Conservation (phyloP, 2,329 filamentous ascomycete species). For the Xylariaceae sp. region DNA sequence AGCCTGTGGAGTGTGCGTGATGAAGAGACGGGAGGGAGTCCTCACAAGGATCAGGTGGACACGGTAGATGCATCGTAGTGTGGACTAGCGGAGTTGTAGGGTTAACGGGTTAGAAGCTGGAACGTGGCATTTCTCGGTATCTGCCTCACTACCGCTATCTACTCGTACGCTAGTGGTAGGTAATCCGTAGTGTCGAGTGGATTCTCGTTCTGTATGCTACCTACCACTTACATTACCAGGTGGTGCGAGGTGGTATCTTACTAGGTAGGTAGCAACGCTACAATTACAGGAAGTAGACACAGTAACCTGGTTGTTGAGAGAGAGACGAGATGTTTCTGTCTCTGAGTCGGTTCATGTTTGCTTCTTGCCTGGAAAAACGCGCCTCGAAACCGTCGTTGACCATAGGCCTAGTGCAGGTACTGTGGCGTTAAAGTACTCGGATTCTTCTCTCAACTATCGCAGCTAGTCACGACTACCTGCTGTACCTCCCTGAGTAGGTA, state of each 20-base stretch:
- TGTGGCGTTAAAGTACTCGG: neutral
- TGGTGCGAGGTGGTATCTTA: neutral
- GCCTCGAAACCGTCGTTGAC: too few relatives aligned
- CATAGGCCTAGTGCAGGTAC: neutral
- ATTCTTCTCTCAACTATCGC: neutral
- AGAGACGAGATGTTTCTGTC: too few relatives aligned
- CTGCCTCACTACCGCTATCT: neutral
- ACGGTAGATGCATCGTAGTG: neutral
- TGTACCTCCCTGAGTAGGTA: neutral
- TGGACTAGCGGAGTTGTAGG: neutral
- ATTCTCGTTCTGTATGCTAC: too few relatives aligned
- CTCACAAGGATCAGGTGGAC: constrained; percentile 16
- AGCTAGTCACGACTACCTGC: neutral
- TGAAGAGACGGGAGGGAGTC: neutral
- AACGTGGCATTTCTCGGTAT: constrained; percentile 17
- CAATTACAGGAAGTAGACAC: neutral
- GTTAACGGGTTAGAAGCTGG: constrained; percentile 9
- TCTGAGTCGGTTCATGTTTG: too few relatives aligned
- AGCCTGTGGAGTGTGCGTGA: neutral
- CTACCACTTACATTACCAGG: neutral
- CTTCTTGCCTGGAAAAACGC: too few relatives aligned
- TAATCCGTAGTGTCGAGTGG: too few relatives aligned
- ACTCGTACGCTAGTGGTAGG: neutral
- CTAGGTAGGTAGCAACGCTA: neutral
- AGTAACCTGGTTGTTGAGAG: too few relatives aligned